phyloP scores from a whole-genome alignment of 257 asterid genomes.

The Galeopsis tetrahit region DNA sequence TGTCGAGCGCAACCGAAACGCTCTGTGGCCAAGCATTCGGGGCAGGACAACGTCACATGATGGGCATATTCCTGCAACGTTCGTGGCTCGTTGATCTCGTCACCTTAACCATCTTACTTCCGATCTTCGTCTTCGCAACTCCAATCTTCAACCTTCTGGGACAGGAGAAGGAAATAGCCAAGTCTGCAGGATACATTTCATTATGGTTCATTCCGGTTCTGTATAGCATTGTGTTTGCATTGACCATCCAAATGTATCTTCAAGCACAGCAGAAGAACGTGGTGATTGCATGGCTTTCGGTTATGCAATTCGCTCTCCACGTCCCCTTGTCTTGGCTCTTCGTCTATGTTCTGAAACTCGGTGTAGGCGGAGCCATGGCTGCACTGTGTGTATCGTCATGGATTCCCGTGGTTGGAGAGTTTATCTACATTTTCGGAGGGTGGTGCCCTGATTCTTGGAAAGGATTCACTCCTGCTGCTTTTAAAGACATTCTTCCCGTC shows the following conservation, averaged over 20 bases:
- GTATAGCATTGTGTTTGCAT: conserved; percentile 55
- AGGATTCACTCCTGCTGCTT: conserved; percentile 59
- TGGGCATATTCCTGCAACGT: conserved; percentile 75
- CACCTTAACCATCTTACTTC: conserved; percentile 56
- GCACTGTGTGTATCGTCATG: conserved; percentile 60
- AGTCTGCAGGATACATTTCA: conserved; percentile 57
- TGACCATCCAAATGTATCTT: conserved; percentile 66
- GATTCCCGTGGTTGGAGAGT: conserved; percentile 54
- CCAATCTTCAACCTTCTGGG: conserved; percentile 57
- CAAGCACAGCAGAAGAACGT: conserved; percentile 68
- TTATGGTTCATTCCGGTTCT: conserved; percentile 61
- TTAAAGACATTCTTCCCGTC: conserved; percentile 57
- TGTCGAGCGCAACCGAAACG: conserved; percentile 60
- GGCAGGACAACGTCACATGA: conserved; percentile 71
- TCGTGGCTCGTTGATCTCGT: conserved; percentile 67
- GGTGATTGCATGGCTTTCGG: conserved; percentile 56
- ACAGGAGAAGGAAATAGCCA: conserved; percentile 47
- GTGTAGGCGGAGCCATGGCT: conserved; percentile 60
- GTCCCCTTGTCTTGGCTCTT: conserved; percentile 62
- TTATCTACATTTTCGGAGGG: conserved; percentile 60
- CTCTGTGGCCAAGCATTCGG: conserved; percentile 84
- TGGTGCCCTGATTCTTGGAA: conserved; percentile 68
- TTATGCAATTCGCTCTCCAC: conserved; percentile 45
- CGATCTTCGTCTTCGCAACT: conserved; percentile 56
- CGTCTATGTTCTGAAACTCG: conserved; percentile 42